Conservation (phyloP, 2,329 filamentous ascomycete genomes). For the Aaosphaeria pasadenensis region DNA sequence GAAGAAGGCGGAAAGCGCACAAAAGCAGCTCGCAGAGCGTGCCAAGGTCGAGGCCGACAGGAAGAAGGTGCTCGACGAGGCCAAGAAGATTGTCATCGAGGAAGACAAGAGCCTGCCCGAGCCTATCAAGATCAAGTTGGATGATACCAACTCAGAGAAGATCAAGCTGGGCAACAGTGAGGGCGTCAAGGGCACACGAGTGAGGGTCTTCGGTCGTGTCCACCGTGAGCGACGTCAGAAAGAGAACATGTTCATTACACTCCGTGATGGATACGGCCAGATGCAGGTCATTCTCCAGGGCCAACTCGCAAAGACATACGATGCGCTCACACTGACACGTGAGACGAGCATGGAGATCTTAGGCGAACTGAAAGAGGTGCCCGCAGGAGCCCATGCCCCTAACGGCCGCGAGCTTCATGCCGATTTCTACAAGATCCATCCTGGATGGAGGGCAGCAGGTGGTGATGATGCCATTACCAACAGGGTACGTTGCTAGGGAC, state of each 20-base stretch:
- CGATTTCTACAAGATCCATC: conserved; percentile 76
- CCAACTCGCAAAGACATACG: conserved; percentile 85
- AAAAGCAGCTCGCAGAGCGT: conserved; percentile 68
- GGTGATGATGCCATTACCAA: conserved; percentile 92
- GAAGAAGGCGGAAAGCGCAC: conserved; percentile 80
- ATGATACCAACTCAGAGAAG: conserved; percentile 60
- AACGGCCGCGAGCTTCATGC: conserved; percentile 85
- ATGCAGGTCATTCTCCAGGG: conserved; percentile 83
- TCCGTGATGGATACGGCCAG: conserved; percentile 79
- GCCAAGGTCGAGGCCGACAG: conserved; percentile 71
- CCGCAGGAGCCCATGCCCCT: conserved; percentile 72
- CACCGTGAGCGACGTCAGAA: conserved; percentile 80
- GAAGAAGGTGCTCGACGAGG: conserved; percentile 71
- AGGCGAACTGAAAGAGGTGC: conserved; percentile 81
- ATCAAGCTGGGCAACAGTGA: conserved; percentile 53
- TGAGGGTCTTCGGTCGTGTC: conserved; percentile 78
- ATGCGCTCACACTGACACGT: conserved; percentile 78
- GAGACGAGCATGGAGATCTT: conserved; percentile 84
- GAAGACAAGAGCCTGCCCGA: conserved; percentile 72
- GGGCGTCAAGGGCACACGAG: conserved; percentile 64
- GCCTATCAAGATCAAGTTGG: conserved; percentile 72
- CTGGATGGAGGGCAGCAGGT: conserved; percentile 69
- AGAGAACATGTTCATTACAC: conserved; percentile 80
- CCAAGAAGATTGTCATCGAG: conserved; percentile 70
- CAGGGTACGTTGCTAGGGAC: conserved; percentile 54